Evolutionary conservation across 805 yeast genomes (phyloP), one percentile per base, ranked within the genome.

Genomic region (Barnettozyma populi): DNA sequence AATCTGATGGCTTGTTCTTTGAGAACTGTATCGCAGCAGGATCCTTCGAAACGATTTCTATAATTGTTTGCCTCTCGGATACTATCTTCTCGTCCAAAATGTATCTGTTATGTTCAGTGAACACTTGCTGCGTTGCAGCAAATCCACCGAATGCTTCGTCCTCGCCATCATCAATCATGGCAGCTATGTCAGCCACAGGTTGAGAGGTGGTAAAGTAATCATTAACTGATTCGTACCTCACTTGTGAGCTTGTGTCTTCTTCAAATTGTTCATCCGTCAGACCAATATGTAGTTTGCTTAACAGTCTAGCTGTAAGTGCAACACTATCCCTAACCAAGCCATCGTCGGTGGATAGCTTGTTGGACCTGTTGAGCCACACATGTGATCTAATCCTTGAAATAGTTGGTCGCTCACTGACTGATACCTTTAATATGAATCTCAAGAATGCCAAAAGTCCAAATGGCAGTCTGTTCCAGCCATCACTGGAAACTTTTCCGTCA

Each of bases 401-500:
- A 0, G 69, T 53, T 4, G 70, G 63, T 56, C 90, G 64, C 36
- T 68, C 63, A 1, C 50, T 56, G 1, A 82, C 77, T 27, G 75
- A 67, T 0, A 78, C 72, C 47, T 74, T 77, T 53, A 84, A 55
- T 23, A 82, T 64, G 45, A 77, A 73, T 44, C 83, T 64, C 41
- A 84, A 54, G 14, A 84, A 52, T 13, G 84, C 75, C 27, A 80
- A 52, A 2, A 75, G 75, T 8, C 66, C 67, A 1, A 75, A 64
- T 8, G 79, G 74, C 21, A 83, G 62, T 50, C 66, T 72, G 14
- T 69, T 66, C 89, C 90, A 83, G 0, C 84, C 81, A 9, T 72
- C 70, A 10, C 65, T 55, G 32, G 68, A 53, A 2, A 74, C 60
- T 36, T 73, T 73, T 3, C 84, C 84, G 23, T 73, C 71, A 41